phyloP scores from a whole-genome alignment of 176 grass and related monocot genomes.

The Triticum aestivum region DNA sequence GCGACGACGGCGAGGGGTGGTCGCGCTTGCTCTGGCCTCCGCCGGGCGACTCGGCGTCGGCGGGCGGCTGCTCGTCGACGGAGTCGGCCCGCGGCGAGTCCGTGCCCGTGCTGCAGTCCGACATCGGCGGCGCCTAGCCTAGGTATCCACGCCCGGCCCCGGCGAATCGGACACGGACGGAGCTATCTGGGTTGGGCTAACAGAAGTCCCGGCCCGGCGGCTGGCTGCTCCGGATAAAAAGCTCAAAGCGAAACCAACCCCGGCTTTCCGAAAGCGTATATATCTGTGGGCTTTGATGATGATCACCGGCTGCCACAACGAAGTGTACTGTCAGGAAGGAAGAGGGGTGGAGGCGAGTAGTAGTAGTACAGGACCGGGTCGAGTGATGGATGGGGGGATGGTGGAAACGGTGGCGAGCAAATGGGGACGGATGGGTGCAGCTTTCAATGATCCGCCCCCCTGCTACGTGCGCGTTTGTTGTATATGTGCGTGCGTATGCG shows the following conservation, averaged over 20 bases:
- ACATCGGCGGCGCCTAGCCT: constrained; percentile 21
- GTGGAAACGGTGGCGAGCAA: constrained; percentile 44
- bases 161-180: not conserved
- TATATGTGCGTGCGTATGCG: constrained; percentile 28
- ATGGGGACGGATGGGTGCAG: constrained; percentile 58
- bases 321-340: not conserved
- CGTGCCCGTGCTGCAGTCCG: constrained; percentile 59
- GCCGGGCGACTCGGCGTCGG: constrained; percentile 36
- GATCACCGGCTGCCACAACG: not conserved
- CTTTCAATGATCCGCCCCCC: constrained; percentile 45
- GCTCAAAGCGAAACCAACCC: constrained; percentile 37
- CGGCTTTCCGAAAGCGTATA: constrained; percentile 28
- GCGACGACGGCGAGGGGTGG: constrained; percentile 37
- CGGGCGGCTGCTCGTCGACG: constrained; percentile 50
- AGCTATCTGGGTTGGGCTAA: not conserved
- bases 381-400: not conserved
- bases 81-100: constrained; percentile 63
- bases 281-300: constrained; percentile 2
- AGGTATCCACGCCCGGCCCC: constrained; percentile 37
- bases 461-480: constrained; percentile 40
- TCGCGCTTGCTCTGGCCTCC: constrained; percentile 37
- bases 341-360: not conserved
- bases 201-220: not conserved
- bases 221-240: constrained; percentile 31
- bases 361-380: constrained; percentile 5